Evolutionary conservation across 1,139 yeast genomes (phyloP).

Genomic region (Magnusiomyces sp.): DNA sequence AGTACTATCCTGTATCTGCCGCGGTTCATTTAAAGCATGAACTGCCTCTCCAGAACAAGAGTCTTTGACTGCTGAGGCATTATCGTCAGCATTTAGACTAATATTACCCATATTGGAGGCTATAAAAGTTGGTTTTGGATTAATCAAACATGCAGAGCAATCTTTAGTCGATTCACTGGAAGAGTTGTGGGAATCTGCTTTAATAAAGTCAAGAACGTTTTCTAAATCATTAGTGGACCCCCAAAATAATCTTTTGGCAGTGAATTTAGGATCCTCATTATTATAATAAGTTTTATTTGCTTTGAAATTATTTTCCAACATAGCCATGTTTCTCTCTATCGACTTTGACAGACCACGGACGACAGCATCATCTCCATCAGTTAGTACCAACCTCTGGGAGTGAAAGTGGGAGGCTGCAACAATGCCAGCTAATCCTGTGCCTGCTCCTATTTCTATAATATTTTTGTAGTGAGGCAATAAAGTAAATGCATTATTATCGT

Average conservation of each 20-base stretch:
- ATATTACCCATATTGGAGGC: too few species aligned
- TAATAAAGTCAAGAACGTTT: background rate
- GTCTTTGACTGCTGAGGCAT: too few species aligned
- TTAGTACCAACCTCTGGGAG: slow-evolving; percentile 38
- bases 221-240: background rate
- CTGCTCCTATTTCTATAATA: slow-evolving; percentile 77
- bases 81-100: too few species aligned
- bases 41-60: too few species aligned
- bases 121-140: too few species aligned
- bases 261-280: background rate
- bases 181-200: background rate
- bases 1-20: background rate
- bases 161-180: background rate
- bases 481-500: too few species aligned
- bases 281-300: background rate
- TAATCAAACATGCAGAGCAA: too few species aligned
- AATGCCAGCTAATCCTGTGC: slow-evolving; percentile 80
- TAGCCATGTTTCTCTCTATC: slow-evolving; percentile 9
- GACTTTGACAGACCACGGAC: slow-evolving; percentile 44
- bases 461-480: background rate
- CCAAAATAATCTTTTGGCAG: slow-evolving; percentile 2
- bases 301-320: background rate
- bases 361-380: slow-evolving; percentile 72
- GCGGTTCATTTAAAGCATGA: background rate
- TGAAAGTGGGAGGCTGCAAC: slow-evolving; percentile 34